Percentiles rank a stretch among this genome's conserved stretches.
These are phyloP conservation scores for Mangifera indica DNA, from an alignment of 345 rosid genomes.

Conservation along the genomic window DNA sequence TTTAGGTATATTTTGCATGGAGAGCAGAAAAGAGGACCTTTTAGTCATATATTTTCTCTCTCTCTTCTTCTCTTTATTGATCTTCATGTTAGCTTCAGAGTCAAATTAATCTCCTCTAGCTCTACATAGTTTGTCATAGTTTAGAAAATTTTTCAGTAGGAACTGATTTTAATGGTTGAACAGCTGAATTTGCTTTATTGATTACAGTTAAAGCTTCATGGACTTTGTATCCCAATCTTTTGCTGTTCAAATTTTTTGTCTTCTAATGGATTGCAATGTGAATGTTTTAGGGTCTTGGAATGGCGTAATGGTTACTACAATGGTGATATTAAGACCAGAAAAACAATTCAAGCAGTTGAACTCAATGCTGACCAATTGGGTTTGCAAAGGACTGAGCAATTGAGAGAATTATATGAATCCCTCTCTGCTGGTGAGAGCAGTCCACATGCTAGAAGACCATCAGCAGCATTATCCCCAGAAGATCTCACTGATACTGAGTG, in stretches of 20 bases:
- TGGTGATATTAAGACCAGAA: constrained; percentile 95
- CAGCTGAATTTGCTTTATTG: too few relatives aligned
- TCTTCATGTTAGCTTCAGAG: not conserved
- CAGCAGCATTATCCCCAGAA: constrained; percentile 84
- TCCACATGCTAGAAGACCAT: constrained; percentile 63
- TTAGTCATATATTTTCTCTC: not conserved
- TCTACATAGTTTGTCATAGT: constrained; percentile 1
- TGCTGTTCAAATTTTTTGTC: not conserved
- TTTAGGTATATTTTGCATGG: not conserved
- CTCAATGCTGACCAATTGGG: constrained; percentile 60
- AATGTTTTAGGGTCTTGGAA: constrained; percentile 56
- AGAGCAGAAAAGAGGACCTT: not conserved
- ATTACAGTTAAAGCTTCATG: not conserved
- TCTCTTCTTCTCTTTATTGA: not conserved
- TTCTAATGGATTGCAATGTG: constrained; percentile 11
- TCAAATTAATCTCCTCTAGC: not conserved
- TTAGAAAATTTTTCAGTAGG: not conserved
- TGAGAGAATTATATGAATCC: constrained; percentile 75
- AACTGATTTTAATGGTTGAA: not conserved
- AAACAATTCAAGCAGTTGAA: constrained; percentile 76
- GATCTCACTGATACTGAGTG: constrained; percentile 95
- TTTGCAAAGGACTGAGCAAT: constrained; percentile 86
- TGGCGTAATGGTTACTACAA: constrained; percentile 97
- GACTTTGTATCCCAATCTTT: not conserved
- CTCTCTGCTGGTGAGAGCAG: constrained; percentile 59